These are phyloP conservation scores for Volvox reticuliferus DNA, from an alignment of 139 green algal species.

Conservation along the genomic window DNA sequence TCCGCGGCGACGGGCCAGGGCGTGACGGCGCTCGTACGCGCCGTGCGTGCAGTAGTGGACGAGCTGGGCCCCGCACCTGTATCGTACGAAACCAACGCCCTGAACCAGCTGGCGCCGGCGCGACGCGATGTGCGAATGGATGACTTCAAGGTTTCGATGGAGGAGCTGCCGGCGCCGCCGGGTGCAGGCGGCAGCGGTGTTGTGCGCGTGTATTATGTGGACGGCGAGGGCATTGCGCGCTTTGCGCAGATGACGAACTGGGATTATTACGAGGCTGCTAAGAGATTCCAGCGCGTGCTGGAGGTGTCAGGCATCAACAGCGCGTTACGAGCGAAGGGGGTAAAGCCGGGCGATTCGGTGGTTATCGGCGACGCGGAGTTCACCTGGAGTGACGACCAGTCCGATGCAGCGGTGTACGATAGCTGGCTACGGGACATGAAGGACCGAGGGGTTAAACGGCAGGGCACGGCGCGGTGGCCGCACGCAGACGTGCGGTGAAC, in stretches of 20 bases:
- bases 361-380: slow-evolving; percentile 84
- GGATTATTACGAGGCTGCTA: slow-evolving; percentile 93
- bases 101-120: slow-evolving; percentile 69
- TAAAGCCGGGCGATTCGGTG: slow-evolving; percentile 85
- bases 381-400: slow-evolving; percentile 74
- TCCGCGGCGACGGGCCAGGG: slow-evolving; percentile 73
- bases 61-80: slow-evolving; percentile 55
- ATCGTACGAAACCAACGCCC: slow-evolving; percentile 66
- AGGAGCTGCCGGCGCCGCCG: neutral
- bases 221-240: slow-evolving; percentile 82
- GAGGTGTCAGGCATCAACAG: slow-evolving; percentile 77
- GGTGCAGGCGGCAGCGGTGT: neutral
- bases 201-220: slow-evolving; percentile 62
- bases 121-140: slow-evolving; percentile 68
- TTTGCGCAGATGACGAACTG: slow-evolving; percentile 97
- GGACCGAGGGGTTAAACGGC: slow-evolving; percentile 65
- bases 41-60: slow-evolving; percentile 74
- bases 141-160: slow-evolving; percentile 79
- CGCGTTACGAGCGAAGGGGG: slow-evolving; percentile 68
- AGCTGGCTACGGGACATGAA: slow-evolving; percentile 78
- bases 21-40: slow-evolving; percentile 72
- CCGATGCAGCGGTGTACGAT: slow-evolving; percentile 78
- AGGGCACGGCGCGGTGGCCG: slow-evolving; percentile 79
- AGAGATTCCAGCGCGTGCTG: slow-evolving; percentile 73
- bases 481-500: slow-evolving; percentile 41